phyloP scores from a whole-genome alignment of 2,329 filamentous ascomycete genomes.

The Fusarium stilboides region DNA sequence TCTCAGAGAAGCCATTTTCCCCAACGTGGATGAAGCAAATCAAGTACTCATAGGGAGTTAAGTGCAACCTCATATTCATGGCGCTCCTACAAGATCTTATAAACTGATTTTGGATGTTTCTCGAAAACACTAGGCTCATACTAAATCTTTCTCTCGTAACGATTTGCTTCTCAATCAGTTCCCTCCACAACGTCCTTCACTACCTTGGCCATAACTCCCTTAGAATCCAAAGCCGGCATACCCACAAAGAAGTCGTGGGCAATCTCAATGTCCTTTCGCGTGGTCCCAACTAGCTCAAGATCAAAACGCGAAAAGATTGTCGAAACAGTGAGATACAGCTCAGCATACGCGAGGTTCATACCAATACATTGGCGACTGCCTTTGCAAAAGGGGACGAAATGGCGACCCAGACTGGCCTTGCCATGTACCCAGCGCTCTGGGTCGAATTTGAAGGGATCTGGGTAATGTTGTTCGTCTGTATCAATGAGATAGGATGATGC shows the following conservation, averaged over 20 bases:
- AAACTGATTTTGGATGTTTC: no score
- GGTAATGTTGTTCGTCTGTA: conserved; percentile 2
- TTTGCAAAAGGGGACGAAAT: not conserved
- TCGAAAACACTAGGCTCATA: no score
- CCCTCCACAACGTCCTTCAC: not conserved
- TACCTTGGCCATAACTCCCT: not conserved
- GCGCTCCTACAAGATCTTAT: no score
- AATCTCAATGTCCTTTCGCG: conserved; percentile 1
- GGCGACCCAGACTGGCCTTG: not conserved
- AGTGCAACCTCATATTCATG: no score
- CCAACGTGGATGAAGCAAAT: no score
- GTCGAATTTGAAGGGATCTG: conserved; percentile 1
- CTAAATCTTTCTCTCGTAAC: no score
- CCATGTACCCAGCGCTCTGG: not conserved
- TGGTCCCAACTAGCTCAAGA: not conserved
- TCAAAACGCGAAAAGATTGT: conserved; percentile 3
- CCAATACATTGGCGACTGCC: conserved; percentile 8
- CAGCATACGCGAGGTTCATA: conserved; percentile 10
- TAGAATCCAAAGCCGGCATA: not conserved
- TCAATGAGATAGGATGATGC: conserved; percentile 9
- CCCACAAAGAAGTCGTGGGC: conserved; percentile 14
- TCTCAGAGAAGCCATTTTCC: no score
- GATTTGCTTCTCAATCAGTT: no score
- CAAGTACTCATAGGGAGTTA: no score
- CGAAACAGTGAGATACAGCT: conserved; percentile 11